These are phyloP conservation scores for Cucurbita ficifolia DNA, from an alignment of 306 rosid genomes.

Conservation along the genomic window DNA sequence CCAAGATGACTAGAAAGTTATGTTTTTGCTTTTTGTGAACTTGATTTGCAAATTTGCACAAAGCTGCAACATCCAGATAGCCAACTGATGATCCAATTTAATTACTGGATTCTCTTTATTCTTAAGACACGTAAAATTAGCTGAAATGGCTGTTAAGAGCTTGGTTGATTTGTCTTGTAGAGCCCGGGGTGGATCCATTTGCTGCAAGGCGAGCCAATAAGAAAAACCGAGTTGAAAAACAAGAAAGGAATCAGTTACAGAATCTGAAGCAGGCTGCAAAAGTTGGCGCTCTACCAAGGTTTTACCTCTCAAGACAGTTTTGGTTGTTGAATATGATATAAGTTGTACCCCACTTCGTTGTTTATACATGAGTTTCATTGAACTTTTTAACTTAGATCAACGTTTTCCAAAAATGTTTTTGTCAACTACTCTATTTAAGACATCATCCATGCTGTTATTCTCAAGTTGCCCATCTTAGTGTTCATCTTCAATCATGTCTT, in stretches of 20 bases:
- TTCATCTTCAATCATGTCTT: not conserved
- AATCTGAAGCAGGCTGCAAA: conserved; percentile 79
- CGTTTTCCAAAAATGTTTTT: not conserved
- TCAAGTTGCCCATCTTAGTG: not conserved
- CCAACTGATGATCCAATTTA: not conserved
- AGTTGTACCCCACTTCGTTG: not conserved
- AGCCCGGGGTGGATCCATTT: conserved; percentile 73
- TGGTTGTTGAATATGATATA: conserved; percentile 2
- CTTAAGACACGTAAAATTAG: not conserved
- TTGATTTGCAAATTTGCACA: not conserved
- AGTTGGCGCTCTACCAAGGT: conserved; percentile 87
- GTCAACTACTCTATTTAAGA: not conserved
- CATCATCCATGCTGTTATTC: not conserved
- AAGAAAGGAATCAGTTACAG: conserved; percentile 54
- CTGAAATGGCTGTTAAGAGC: not conserved
- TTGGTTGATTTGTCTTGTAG: conserved; percentile 25
- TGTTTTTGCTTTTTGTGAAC: not conserved
- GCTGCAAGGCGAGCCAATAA: conserved; percentile 61
- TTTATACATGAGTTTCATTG: not conserved
- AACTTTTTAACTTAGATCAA: not conserved
- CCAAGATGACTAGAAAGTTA: not conserved
- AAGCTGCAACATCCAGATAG: not conserved
- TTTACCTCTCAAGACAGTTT: conserved; percentile 6
- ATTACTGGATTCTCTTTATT: not conserved
- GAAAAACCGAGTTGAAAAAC: conserved; percentile 60